Conservation (phyloP, 1,284 basidiomycete genomes). For the Cystobasidium pallidum region DNA sequence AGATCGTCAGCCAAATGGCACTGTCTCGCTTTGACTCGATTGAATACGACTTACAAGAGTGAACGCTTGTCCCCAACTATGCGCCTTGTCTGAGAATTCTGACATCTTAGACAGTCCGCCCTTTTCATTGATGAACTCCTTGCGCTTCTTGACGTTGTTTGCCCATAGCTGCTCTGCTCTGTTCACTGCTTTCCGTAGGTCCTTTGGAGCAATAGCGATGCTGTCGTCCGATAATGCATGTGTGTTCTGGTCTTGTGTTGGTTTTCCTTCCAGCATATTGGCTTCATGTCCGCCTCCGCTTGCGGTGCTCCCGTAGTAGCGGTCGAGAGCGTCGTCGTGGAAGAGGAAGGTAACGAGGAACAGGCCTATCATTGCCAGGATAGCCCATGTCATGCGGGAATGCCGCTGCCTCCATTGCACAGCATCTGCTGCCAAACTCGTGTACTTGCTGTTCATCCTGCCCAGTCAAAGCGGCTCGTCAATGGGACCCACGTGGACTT, state of each 20-base stretch:
- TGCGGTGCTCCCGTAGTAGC: background rate
- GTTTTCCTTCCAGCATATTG: background rate
- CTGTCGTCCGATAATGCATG: background rate
- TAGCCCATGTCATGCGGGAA: constrained; percentile 13
- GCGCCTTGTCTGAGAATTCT: constrained; percentile 49
- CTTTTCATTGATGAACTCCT: constrained; percentile 55
- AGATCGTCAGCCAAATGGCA: background rate
- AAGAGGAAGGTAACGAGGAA: constrained; percentile 6
- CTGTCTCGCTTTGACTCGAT: background rate
- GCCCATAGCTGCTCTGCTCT: constrained; percentile 28
- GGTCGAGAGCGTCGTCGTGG: constrained; percentile 11
- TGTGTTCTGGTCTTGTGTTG: background rate
- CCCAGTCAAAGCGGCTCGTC: background rate
- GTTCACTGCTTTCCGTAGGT: constrained; percentile 24
- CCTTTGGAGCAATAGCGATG: constrained; percentile 4
- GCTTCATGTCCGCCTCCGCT: background rate
- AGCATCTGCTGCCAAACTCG: background rate
- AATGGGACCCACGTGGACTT: background rate
- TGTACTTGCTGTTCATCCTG: constrained; percentile 16
- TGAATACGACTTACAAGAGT: constrained; percentile 3
- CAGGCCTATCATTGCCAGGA: background rate
- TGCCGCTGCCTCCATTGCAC: constrained; percentile 19
- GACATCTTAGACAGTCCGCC: constrained; percentile 55
- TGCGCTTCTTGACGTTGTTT: constrained; percentile 49
- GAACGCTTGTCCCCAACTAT: constrained; percentile 20